Evolutionary conservation across 164 flowering plant species (phyloP).

Genomic region (Aristolochia fimbriata): DNA sequence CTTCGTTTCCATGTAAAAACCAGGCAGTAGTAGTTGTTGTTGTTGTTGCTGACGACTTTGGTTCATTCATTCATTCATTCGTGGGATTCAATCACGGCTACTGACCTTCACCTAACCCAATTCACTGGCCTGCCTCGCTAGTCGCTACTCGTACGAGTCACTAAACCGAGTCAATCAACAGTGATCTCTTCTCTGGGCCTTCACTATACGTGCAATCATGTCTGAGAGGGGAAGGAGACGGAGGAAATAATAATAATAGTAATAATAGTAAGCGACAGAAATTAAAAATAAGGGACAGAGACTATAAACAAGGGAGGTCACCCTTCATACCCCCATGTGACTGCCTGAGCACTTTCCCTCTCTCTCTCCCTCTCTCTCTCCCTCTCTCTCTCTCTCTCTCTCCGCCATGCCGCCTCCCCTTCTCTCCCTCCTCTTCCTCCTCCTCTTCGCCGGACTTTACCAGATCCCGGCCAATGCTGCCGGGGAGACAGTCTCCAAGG

Average conservation of each 20-base stretch:
- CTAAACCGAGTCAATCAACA: no score
- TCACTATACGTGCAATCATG: conserved; percentile 1
- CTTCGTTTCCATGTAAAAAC: no score
- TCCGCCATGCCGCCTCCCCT: conserved; percentile 7
- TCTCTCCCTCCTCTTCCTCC: conserved; percentile 2
- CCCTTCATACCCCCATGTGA: conserved; percentile 2
- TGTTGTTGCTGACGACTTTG: no score
- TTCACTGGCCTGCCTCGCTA: no score
- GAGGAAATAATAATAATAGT: not conserved
- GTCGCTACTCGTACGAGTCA: no score
- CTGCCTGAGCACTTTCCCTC: not conserved
- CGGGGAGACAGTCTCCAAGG: not conserved
- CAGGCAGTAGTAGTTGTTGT: no score
- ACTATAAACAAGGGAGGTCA: conserved; percentile 2
- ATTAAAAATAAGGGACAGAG: not conserved
- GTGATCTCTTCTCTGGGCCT: no score
- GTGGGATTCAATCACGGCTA: no score
- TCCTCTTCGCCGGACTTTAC: not conserved
- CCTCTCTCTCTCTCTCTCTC: not conserved
- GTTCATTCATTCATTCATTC: no score
- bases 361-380: not conserved
- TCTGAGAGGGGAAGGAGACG: not conserved
- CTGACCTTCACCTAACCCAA: no score
- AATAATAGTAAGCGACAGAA: not conserved
- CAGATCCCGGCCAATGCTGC: not conserved